Base-by-base conservation (phyloP, 169 alveolate species). In the Plasmodium sp. region DNA sequence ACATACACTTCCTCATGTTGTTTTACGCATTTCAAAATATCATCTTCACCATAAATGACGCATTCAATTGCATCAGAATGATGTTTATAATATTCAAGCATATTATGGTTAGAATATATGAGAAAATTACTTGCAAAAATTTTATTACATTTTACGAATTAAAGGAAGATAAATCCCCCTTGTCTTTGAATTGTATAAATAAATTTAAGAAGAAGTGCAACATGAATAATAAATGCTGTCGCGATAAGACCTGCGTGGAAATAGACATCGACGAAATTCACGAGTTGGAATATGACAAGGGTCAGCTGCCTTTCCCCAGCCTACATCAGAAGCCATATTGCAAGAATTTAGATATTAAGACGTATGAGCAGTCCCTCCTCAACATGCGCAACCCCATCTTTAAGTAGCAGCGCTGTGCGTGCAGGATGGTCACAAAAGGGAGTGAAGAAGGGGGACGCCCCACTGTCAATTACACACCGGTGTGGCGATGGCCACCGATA, bases 111-210 rank as follows among this genome's bases (percentile, higher is more conserved):
- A 85, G 31, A 74, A 75, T 85, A 74, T 85, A 85, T 85, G 93
- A 85, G 41, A 85, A 85, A 85, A 85, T 85, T 45, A 85, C 93
- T 5, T 85, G 93, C 81, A 85, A 85, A 85, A 85, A 75, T 85
- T 85, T 85, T 22, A 85, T 85, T 27, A 85, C 93, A 54, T 85
- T 85, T 85, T 85, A 85, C 43, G 93, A 85, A 85, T 85, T 85
- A 75, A 77, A 85, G 54, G 93, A 85, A 75, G 93, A 85, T 43
- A 85, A 85, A 85, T 85, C 81, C 6, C 81, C 85, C 4, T 77
- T 85, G 62, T 75, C 84, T 33, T 74, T 85, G 22, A 85, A 74
- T n/a, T 85, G 93, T 75, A 67, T 85, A 51, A 85, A 75, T 16
- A 85, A 85, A 51, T 14, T 85, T 45, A 85, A 85, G 45, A 74